These are phyloP conservation scores for Parietichytrium sp. DNA, from an alignment of 108 stramenopile genomes.

Conservation along the genomic window DNA sequence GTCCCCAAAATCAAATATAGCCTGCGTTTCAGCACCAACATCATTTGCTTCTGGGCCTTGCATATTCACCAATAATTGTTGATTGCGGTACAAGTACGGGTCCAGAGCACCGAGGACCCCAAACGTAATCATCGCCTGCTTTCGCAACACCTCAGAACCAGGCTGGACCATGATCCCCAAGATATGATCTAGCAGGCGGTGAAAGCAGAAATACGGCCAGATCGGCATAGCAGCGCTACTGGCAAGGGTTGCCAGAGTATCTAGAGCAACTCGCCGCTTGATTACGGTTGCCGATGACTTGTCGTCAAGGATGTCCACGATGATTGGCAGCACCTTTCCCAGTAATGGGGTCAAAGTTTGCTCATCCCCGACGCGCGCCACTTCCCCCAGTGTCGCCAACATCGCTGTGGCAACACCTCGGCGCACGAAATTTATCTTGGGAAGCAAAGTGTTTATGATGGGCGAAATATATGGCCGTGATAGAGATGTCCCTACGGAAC, in stretches of 20 bases:
- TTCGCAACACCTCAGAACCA: background rate
- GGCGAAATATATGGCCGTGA: constrained; percentile 21
- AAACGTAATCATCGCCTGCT: constrained; percentile 32
- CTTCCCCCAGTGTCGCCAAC: constrained; percentile 19
- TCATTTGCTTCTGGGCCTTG: background rate
- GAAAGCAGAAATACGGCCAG: constrained; percentile 24
- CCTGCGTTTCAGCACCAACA: background rate
- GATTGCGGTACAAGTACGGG: background rate
- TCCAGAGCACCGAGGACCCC: constrained; percentile 28
- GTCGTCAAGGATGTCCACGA: constrained; percentile 25
- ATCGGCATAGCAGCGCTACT: constrained; percentile 10
- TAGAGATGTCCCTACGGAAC: background rate
- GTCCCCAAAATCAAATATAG: background rate
- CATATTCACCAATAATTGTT: background rate
- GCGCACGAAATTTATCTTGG: background rate
- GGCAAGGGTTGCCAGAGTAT: background rate
- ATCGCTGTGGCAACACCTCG: constrained; percentile 11
- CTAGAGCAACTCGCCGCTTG: background rate
- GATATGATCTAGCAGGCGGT: background rate
- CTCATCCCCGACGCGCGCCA: constrained; percentile 19
- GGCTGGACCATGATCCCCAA: constrained; percentile 17
- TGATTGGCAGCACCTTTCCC: constrained; percentile 1
- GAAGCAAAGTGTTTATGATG: constrained; percentile 23
- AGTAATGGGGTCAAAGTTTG: background rate
- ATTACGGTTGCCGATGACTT: background rate